Percentiles rank a stretch among this genome's conserved stretches.
phyloP scores from a whole-genome alignment of 2,329 filamentous ascomycete species.

The Tolypocladium nubicola region DNA sequence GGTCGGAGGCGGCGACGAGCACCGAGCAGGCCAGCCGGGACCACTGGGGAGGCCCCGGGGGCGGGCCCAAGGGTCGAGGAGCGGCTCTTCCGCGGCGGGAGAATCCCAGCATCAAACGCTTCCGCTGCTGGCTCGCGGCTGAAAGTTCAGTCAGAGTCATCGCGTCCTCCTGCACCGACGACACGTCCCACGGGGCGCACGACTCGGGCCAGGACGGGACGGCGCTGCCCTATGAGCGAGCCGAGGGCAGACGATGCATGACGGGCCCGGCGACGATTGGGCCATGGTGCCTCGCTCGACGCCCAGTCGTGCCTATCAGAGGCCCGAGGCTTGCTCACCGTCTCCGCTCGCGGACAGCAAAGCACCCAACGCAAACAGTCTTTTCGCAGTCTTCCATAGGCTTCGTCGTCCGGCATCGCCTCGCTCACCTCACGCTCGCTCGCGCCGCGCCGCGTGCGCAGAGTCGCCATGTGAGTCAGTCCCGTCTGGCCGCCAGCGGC shows the following conservation, averaged over 20 bases:
- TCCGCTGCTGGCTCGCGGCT: not conserved
- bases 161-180: not conserved
- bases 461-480: not conserved
- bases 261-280: conserved; percentile 3
- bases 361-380: not conserved
- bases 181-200: not conserved
- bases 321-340: not conserved
- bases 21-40: not conserved
- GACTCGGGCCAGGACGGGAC: not conserved
- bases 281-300: too few relatives aligned
- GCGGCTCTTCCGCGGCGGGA: not conserved
- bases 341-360: not conserved
- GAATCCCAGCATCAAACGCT: not conserved
- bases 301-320: not conserved
- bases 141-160: not conserved
- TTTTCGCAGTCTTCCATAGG: not conserved
- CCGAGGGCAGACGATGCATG: conserved; percentile 1
- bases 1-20: not conserved
- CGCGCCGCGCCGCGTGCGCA: not conserved
- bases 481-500: not conserved
- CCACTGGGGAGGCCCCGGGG: not conserved
- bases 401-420: not conserved
- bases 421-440: not conserved
- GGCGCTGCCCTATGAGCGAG: conserved; percentile 1
- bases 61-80: not conserved